Evolutionary conservation across 208 protist species (phyloP).

Genomic region (Acanthamoeba comandoni): DNA sequence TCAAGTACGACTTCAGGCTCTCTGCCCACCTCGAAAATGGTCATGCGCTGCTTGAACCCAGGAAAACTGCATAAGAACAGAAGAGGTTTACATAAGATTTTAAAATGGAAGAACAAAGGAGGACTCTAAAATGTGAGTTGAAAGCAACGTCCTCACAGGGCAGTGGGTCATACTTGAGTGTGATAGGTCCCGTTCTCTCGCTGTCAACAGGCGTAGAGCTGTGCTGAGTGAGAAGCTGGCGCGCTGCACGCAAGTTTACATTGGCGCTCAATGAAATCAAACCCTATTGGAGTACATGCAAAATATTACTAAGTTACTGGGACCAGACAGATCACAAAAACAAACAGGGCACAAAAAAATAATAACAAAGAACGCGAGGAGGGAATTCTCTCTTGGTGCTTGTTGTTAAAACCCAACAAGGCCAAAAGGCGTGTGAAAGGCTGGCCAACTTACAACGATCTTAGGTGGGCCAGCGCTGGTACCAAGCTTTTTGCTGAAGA

Average conservation of each 20-base stretch:
- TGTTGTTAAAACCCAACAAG: not conserved
- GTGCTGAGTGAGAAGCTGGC: not conserved
- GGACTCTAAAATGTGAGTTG: not conserved
- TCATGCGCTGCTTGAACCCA: slow-evolving; percentile 70
- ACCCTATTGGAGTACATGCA: not conserved
- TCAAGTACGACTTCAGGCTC: slow-evolving; percentile 63
- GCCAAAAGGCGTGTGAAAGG: not conserved
- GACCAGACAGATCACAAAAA: slow-evolving; percentile 7
- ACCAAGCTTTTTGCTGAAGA: slow-evolving; percentile 68
- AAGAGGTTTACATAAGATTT: no score
- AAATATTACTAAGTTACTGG: not conserved
- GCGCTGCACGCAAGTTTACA: slow-evolving; percentile 8
- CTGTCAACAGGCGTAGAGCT: not conserved
- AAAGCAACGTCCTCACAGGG: not conserved
- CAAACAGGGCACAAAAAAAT: slow-evolving; percentile 14
- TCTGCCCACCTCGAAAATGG: slow-evolving; percentile 14
- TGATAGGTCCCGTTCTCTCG: slow-evolving; percentile 52
- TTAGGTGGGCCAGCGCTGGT: slow-evolving; percentile 63
- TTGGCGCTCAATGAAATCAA: not conserved
- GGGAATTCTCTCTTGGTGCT: not conserved
- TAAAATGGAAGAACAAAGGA: no score
- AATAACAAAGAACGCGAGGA: slow-evolving; percentile 12
- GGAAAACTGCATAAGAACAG: slow-evolving; percentile 29
- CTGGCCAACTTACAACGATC: slow-evolving; percentile 33
- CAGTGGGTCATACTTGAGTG: slow-evolving; percentile 17